Base-by-base conservation (phyloP, 768 basidiomycete genomes). In the Kwoniella heveanensis region DNA sequence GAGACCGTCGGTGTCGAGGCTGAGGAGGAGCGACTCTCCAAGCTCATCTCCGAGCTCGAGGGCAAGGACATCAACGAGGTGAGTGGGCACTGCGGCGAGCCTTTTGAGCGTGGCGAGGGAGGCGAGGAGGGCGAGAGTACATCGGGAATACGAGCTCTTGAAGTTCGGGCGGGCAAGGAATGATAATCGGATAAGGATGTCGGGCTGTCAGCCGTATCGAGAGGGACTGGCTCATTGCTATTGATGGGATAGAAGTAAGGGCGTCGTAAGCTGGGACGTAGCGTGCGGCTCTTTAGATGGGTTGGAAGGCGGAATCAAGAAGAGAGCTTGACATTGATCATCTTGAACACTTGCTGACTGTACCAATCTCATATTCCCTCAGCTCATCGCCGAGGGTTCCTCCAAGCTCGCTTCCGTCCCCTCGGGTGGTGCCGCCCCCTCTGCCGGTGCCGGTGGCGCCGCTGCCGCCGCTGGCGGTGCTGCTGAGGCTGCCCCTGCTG, bases 361-460 rank as follows among this genome's bases (percentile, higher is more conserved):
- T 17, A 39, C 50, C 32, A 12, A 17, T 29, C 15, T 56, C 36
- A 21, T 17, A 7, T 25, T 30, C 27, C 2, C 21, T 49, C 22
- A 91, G 89, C 82, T 98, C 84, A 98, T 99, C 81, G 86, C 88
- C 71, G 91, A 92, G 81, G 96, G 96, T 58, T 89, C 89, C 46
- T 81, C 86, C 80, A 98, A 97, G 83, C 91, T 99, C 75, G 87
- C 95, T 60, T 98, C 96, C 77, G 96, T 96, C 78, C 95, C 96
- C 64, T 94, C 95, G 70, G 94, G 93, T 78, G 90, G 75, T 58
- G 71, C 63, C 44, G 74, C 71, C 59, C 68, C 82, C 49, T 83
- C 80, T 37, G 84, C 84, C 59, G 82, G 85, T 37, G 84, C 85
- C 55, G 84, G 82, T 66, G 86, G 84, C 56, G 86, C 81, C 52